Evolutionary conservation across 192 early-diverging fungal species (phyloP).

Genomic region (Coemansia sp.): DNA sequence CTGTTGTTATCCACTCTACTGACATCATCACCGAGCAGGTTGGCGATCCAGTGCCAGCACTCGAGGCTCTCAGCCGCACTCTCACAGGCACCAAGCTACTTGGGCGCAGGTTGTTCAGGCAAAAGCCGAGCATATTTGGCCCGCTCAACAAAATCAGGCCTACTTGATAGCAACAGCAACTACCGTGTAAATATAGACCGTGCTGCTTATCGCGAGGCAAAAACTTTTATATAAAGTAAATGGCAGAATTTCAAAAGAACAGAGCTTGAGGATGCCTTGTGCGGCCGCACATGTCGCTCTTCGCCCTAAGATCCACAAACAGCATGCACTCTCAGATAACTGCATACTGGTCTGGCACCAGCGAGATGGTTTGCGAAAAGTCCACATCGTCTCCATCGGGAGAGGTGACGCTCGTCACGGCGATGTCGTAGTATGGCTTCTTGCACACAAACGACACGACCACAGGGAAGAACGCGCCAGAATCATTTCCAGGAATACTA

Average conservation of each 20-base stretch:
- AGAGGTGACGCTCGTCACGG: constrained; percentile 46
- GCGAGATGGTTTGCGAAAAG: constrained; percentile 69
- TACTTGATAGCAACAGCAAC: neutral
- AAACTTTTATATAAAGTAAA: too few relatives aligned
- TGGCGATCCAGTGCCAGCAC: constrained; percentile 1
- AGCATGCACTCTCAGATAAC: constrained; percentile 81
- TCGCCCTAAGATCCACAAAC: too few relatives aligned
- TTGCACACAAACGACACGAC: constrained; percentile 69
- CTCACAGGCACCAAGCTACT: constrained; percentile 17
- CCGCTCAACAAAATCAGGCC: constrained; percentile 23
- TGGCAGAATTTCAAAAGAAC: too few relatives aligned
- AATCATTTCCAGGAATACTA: constrained; percentile 69
- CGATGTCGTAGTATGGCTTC: constrained; percentile 71
- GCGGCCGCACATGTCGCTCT: too few relatives aligned
- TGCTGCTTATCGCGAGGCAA: too few relatives aligned
- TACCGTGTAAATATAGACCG: too few relatives aligned
- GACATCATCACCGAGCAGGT: constrained; percentile 6
- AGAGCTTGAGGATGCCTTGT: neutral
- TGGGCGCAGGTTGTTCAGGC: constrained; percentile 13
- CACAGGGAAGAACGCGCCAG: constrained; percentile 83
- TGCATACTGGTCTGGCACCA: constrained; percentile 75
- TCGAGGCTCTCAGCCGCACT: constrained; percentile 11
- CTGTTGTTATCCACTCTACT: constrained; percentile 3
- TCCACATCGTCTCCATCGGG: constrained; percentile 56
- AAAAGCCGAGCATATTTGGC: constrained; percentile 17